Evolutionary conservation across 192 early-diverging fungal species (phyloP), one percentile per base, ranked within the genome.

Genomic region (Jimgerdemannia lactiflua): DNA sequence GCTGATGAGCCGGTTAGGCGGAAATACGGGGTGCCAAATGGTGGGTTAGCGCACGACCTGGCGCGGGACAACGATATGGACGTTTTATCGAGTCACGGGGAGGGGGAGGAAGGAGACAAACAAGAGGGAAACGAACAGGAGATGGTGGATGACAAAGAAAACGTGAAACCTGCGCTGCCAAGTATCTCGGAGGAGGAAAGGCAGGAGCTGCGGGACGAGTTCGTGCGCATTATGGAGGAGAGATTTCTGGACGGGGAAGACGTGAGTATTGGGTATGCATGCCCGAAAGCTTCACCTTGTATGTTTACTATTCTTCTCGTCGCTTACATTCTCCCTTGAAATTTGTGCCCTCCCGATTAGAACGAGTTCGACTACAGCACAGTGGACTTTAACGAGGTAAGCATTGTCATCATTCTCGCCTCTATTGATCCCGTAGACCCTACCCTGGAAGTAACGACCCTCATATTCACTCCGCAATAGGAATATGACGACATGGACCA

Each of bases 311-410:
- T 41, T 19, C 29, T 42, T 17, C 3, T 67, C 14, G 11, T 8
- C 73, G 59, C n/a, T 10, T 67, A 73, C 10, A 70, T 69, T 68
- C 9, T 29, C 7, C 43, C 11, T 40, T 6, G 2, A 44, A 41
- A 64, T 42, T 68, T 14, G 67, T 4, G 18, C 11, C 43, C 54
- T 39, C 39, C 63, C 29, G 29, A 20, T 43, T 3, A 79, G 75
- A 43, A 71, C 39, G 73, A 65, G 19, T 85, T 85, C 71, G 82
- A 85, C 73, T 86, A 86, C 67, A 69, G 59, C 29, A 4, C 41
- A 14, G 82, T 86, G 0, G 84, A 86, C 70, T 74, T 78, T 43
- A 81, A 83, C 64, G 79, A 83, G 17, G 77, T 79, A 74, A 63
- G 74, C 54, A 20, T 4, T 7, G 3, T n/a, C 40, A 9, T 59